Evolutionary conservation across 306 rosid species (phyloP).

Genomic region (Glycine tomentella): DNA sequence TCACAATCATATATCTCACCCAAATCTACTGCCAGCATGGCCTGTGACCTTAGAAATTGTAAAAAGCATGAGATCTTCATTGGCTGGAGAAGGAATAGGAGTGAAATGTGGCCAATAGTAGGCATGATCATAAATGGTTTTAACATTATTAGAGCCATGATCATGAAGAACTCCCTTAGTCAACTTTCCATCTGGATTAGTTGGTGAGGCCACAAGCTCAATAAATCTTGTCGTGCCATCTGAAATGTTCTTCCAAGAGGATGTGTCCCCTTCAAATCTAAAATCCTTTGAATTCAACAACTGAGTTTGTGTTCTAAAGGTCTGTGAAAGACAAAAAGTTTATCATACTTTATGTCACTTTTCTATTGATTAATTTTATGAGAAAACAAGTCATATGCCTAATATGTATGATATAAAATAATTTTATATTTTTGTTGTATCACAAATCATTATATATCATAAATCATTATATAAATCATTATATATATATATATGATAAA

Average conservation of each 20-base stretch:
- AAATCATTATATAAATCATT: too few species aligned
- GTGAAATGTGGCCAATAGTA: constrained; percentile 73
- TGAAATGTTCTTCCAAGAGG: constrained; percentile 43
- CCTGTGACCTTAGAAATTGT: too few species aligned
- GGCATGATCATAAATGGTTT: constrained; percentile 51
- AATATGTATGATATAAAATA: too few species aligned
- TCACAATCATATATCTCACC: too few species aligned
- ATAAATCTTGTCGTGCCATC: constrained; percentile 32
- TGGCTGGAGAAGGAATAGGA: constrained; percentile 58
- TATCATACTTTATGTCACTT: not conserved
- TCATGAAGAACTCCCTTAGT: constrained; percentile 36
- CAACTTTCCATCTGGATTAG: constrained; percentile 65
- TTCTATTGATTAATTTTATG: too few species aligned
- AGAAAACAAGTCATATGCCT: too few species aligned
- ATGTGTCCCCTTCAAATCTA: constrained; percentile 56
- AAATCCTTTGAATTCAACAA: constrained; percentile 43
- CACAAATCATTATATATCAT: too few species aligned
- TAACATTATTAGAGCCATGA: constrained; percentile 42
- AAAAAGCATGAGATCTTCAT: constrained; percentile 58
- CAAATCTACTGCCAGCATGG: too few species aligned
- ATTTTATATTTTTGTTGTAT: too few species aligned
- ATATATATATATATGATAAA: too few species aligned
- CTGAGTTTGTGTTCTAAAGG: not conserved
- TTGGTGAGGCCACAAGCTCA: constrained; percentile 71
- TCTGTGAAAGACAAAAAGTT: constrained; percentile 25